These are phyloP conservation scores for Paraurostyla sp. DNA, from an alignment of 73 alveolate genomes.

Conservation along the genomic window DNA sequence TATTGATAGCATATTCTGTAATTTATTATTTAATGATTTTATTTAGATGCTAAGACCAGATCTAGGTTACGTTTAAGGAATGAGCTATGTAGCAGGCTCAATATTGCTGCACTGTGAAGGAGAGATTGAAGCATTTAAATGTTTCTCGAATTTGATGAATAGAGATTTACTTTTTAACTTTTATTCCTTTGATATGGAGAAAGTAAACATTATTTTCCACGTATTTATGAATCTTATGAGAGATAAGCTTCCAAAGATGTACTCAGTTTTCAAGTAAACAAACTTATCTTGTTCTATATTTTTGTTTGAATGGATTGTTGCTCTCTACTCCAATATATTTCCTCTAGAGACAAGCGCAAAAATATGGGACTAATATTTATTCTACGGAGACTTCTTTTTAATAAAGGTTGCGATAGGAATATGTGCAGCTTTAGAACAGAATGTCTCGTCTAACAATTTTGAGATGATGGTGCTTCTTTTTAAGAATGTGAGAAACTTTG, in stretches of 20 bases:
- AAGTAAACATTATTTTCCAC: conserved; percentile 63
- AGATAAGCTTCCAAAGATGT: conserved; percentile 80
- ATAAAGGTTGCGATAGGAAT: conserved; percentile 65
- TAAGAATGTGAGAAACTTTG: conserved; percentile 63
- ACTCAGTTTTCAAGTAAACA: conserved; percentile 74
- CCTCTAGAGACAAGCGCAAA: conserved; percentile 65
- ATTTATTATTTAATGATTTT: background rate
- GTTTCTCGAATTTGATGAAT: conserved; percentile 62
- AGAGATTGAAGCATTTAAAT: conserved; percentile 79
- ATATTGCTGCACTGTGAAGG: conserved; percentile 83
- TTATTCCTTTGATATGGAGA: conserved; percentile 69
- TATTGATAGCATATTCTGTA: conserved; percentile 82
- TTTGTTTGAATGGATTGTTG: conserved; percentile 78
- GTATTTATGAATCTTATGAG: conserved; percentile 63
- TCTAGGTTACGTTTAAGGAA: conserved; percentile 94
- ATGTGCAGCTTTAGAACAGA: conserved; percentile 55
- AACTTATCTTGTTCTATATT: conserved; percentile 63
- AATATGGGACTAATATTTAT: conserved; percentile 71
- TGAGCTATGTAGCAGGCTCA: conserved; percentile 91
- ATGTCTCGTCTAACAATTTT: conserved; percentile 41
- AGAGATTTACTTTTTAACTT: conserved; percentile 68
- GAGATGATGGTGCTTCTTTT: conserved; percentile 65
- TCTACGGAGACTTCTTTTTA: conserved; percentile 66
- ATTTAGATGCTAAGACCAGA: conserved; percentile 90
- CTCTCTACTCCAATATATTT: conserved; percentile 70